Percentiles rank a stretch among this genome's conserved stretches.
These are phyloP conservation scores for Aspergillus glaucus DNA, from an alignment of 2,329 filamentous ascomycete species.

Conservation along the genomic window DNA sequence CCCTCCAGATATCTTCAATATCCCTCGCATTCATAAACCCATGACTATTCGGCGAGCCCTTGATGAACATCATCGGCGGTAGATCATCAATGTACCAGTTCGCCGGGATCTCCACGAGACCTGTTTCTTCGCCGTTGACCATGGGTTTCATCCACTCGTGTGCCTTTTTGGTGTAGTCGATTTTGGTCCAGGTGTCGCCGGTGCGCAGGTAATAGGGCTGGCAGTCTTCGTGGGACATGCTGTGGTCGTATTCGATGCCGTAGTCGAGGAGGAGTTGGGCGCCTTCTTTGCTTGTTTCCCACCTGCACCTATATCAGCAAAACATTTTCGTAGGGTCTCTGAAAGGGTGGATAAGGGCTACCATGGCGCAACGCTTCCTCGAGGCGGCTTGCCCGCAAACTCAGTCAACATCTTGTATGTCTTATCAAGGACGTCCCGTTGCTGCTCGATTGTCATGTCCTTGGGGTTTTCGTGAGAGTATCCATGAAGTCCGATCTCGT, in stretches of 20 bases:
- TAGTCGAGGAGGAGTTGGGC: slow-evolving; percentile 42
- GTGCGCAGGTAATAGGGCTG: slow-evolving; percentile 39
- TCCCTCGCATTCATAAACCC: slow-evolving; percentile 54
- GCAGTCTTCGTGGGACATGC: slow-evolving; percentile 41
- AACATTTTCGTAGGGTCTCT: neutral
- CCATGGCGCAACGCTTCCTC: slow-evolving; percentile 68
- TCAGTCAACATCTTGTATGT: slow-evolving; percentile 68
- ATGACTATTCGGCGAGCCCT: slow-evolving; percentile 44
- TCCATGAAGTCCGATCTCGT: slow-evolving; percentile 63
- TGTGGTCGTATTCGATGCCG: slow-evolving; percentile 42
- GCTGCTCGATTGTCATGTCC: slow-evolving; percentile 69
- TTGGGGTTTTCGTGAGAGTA: slow-evolving; percentile 70
- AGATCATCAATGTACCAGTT: slow-evolving; percentile 42
- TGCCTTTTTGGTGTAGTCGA: slow-evolving; percentile 35
- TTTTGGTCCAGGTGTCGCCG: slow-evolving; percentile 40
- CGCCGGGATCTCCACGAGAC: slow-evolving; percentile 39
- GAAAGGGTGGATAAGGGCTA: neutral
- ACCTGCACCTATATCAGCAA: slow-evolving; percentile 27
- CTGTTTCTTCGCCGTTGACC: slow-evolving; percentile 39
- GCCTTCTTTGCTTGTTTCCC: slow-evolving; percentile 65
- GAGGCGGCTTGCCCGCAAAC: slow-evolving; percentile 67
- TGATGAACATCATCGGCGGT: slow-evolving; percentile 43
- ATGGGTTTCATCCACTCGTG: slow-evolving; percentile 43
- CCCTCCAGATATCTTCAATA: slow-evolving; percentile 57
- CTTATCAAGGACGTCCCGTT: slow-evolving; percentile 69